Conservation (phyloP, 2,329 filamentous ascomycete species). For the Akanthomyces uredinophilus region DNA sequence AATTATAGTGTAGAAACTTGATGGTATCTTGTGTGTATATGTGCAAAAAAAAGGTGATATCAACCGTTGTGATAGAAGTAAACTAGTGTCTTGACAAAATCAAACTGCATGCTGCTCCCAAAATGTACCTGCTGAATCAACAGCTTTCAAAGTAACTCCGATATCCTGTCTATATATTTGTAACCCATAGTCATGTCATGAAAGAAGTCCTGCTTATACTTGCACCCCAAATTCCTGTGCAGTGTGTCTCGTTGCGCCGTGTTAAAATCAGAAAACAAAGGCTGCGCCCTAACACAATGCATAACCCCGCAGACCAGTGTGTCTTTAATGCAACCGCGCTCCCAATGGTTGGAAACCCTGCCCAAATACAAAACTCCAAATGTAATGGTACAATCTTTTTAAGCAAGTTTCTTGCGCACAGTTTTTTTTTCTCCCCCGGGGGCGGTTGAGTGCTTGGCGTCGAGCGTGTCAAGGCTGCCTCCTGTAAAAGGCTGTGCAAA, state of each 20-base stretch:
- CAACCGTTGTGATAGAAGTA: background rate
- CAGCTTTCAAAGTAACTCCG: background rate
- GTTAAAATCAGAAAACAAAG: background rate
- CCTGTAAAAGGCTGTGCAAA: background rate
- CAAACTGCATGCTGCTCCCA: slow-evolving; percentile 4
- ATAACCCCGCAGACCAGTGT: background rate
- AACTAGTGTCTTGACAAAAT: background rate
- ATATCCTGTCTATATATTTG: slow-evolving; percentile 4
- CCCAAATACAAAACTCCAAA: background rate
- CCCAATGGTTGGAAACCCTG: background rate
- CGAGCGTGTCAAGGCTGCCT: background rate
- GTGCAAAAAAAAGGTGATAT: background rate
- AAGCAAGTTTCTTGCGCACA: background rate
- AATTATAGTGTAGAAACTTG: background rate
- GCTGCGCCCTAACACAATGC: background rate
- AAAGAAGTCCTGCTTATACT: background rate
- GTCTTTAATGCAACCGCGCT: background rate
- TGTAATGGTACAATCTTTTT: background rate
- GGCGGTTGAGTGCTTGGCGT: background rate
- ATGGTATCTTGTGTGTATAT: background rate
- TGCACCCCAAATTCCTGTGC: background rate
- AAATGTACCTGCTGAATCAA: background rate
- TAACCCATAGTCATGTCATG: slow-evolving; percentile 8
- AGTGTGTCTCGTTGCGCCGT: slow-evolving; percentile 7
- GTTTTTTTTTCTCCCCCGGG: background rate